Base-by-base conservation (phyloP, 768 basidiomycete genomes). In the Leccinellum rugosiceps region DNA sequence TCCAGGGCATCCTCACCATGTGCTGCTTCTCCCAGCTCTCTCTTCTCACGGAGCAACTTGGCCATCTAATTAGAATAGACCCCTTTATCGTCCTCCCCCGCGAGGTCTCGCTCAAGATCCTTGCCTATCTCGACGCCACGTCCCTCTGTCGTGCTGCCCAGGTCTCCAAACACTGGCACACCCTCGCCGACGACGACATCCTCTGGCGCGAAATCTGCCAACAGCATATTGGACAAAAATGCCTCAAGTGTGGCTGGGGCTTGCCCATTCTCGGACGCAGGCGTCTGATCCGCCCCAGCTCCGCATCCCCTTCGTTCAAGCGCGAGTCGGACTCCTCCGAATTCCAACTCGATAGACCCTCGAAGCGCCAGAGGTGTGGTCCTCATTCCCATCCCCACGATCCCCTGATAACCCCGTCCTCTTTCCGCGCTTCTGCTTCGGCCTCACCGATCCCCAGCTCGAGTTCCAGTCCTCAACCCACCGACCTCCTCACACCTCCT, bases 21-120 rank as follows among this genome's bases (percentile, higher is more conserved):
- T 98, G 95, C 73, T 98, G 97, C 75, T 98, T 97, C 78, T 95
- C 92, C 48, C 94, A 99, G 68, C 87, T 99, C 28, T 98, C 97
- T 26, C 89, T 98, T 50, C 87, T 99, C 57, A 89, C 94, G 30
- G 92, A 97, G 61, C 89, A 94, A 53, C 90, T 98, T 58, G 79
- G 86, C 32, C 87, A 92, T 63, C 87, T 98, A 63, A 98, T 97
- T 72, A 88, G 97, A 63, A 87, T 98, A 72, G 97, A 99, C 71
- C 97, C 96, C 10, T 94, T 98, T 74, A 76, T 80, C 47, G 83
- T 93, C 61, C 83, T 99, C 48, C 97, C 97, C 2, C 86, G 91
- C 58, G 96, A 99, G 72, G 82, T 97, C 65, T 83, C 81, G 19
- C 83, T 98, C 70, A 92, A 86, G 69, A 83, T 97, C 56, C 88